Conservation (phyloP, 2,329 filamentous ascomycete genomes). For the Gaeumannomyces sp. region DNA sequence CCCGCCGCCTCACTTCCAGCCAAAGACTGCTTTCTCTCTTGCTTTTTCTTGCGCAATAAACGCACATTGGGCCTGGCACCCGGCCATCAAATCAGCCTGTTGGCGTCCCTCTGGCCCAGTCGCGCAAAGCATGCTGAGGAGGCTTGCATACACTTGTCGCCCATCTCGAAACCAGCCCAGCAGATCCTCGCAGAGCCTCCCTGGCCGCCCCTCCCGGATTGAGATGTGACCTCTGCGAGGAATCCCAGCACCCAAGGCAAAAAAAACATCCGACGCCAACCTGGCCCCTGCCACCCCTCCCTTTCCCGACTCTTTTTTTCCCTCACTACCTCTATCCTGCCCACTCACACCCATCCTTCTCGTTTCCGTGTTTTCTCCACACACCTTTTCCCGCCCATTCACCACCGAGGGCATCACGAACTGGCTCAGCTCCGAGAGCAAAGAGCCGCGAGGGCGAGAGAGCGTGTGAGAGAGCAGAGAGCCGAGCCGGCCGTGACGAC, state of each 20-base stretch:
- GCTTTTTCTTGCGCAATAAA: no score
- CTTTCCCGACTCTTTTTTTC: conserved; percentile 12
- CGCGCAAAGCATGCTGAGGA: no score
- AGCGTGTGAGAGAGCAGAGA: conserved; percentile 1
- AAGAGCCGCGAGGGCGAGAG: background rate
- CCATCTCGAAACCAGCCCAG: conserved; percentile 24
- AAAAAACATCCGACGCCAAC: conserved; percentile 17
- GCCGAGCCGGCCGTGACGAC: conserved; percentile 23
- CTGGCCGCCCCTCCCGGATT: conserved; percentile 13
- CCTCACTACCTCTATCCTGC: conserved; percentile 12
- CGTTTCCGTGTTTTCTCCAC: conserved; percentile 6
- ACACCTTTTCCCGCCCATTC: background rate
- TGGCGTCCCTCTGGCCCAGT: no score
- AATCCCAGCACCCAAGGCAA: no score
- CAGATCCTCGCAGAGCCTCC: conserved; percentile 9
- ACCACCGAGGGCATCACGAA: background rate
- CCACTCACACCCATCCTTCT: conserved; percentile 10
- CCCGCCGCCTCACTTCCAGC: no score
- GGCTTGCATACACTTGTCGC: conserved; percentile 19
- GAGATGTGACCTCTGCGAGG: conserved; percentile 20
- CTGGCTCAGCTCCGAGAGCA: conserved; percentile 1
- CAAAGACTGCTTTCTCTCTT: no score
- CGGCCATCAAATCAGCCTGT: no score
- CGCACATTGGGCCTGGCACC: no score
- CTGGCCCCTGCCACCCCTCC: conserved; percentile 10